Conservation (phyloP, 2,329 filamentous ascomycete species). For the Sclerotinia glacialis region DNA sequence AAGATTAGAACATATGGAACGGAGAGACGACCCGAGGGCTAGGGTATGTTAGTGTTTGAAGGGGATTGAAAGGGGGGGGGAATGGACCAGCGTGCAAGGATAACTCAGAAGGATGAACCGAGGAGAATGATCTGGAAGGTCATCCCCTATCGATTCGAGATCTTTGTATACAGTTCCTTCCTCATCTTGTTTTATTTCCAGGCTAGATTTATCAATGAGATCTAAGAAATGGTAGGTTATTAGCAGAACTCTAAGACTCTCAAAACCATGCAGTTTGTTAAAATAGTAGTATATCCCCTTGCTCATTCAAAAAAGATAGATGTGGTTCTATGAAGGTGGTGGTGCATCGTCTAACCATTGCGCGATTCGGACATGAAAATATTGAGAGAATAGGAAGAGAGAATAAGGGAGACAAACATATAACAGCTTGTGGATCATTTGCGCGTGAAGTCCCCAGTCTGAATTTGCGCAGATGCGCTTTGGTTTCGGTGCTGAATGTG, state of each 20-base stretch:
- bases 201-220: constrained; percentile 82
- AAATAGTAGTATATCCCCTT: background rate
- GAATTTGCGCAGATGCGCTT: constrained; percentile 89
- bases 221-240: constrained; percentile 50
- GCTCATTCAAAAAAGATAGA: constrained; percentile 28
- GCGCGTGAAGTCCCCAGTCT: constrained; percentile 84
- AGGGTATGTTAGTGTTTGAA: constrained; percentile 22
- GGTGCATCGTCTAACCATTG: constrained; percentile 12
- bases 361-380: background rate
- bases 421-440: constrained; percentile 83
- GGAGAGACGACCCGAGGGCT: constrained; percentile 79
- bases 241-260: background rate
- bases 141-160: constrained; percentile 77
- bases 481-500: constrained; percentile 87
- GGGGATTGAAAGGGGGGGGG: background rate
- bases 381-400: constrained; percentile 22
- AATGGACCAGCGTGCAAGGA: constrained; percentile 74
- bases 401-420: constrained; percentile 66
- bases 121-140: constrained; percentile 88
- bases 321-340: constrained; percentile 8
- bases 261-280: background rate
- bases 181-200: constrained; percentile 84
- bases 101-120: constrained; percentile 89
- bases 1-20: constrained; percentile 94
- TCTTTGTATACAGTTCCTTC: constrained; percentile 74